Evolutionary conservation across 768 basidiomycete genomes (phyloP).

Genomic region (Lactarius akahatsu): DNA sequence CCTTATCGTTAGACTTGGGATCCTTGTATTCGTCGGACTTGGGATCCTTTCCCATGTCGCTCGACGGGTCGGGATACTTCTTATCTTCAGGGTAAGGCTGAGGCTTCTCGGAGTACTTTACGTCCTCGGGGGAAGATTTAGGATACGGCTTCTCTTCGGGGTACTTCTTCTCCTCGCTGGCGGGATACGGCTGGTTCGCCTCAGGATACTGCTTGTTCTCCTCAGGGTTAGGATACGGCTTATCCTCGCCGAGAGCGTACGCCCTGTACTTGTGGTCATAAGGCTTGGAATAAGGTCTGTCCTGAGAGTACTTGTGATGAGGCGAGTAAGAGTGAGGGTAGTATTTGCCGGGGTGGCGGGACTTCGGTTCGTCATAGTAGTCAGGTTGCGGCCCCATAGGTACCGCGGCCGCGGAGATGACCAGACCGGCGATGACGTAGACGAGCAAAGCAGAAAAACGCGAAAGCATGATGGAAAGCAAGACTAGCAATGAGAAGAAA

Average conservation of each 20-base stretch:
- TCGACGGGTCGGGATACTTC: neutral
- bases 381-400: slow-evolving; percentile 13
- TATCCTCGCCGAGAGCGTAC: neutral
- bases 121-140: neutral
- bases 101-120: neutral
- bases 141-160: neutral
- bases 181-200: too few species aligned
- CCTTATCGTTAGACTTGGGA: neutral
- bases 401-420: slow-evolving; percentile 19
- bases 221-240: neutral
- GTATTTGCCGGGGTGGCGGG: slow-evolving; percentile 2
- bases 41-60: neutral
- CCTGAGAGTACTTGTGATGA: neutral
- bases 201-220: too few species aligned
- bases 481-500: slow-evolving; percentile 8
- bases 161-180: too few species aligned
- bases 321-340: neutral
- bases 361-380: slow-evolving; percentile 4
- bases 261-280: neutral
- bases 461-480: slow-evolving; percentile 25
- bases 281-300: neutral
- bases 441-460: slow-evolving; percentile 23
- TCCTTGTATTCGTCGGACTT: neutral
- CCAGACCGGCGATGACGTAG: slow-evolving; percentile 21
- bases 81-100: neutral